Conservation (phyloP, 1,284 basidiomycete species). For the Pseudozyma hubeiensis region DNA sequence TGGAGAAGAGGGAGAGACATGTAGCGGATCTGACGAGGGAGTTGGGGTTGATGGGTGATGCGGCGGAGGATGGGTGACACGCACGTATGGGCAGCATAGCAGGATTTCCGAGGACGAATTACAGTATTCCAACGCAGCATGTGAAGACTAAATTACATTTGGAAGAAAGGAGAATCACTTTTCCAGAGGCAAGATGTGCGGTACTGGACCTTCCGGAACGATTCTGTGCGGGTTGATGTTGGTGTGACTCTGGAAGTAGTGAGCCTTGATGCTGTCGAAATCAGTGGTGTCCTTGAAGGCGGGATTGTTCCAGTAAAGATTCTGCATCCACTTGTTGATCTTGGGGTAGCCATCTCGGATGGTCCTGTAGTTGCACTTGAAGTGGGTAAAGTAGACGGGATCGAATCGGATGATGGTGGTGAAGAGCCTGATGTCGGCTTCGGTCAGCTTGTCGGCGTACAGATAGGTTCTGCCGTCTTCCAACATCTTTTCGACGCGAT, state of each 20-base stretch:
- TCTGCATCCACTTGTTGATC: constrained; percentile 76
- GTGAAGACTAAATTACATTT: no score
- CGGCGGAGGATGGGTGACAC: constrained; percentile 2
- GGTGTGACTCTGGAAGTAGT: constrained; percentile 67
- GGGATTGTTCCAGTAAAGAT: constrained; percentile 88
- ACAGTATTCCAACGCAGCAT: no score
- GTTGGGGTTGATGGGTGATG: constrained; percentile 9
- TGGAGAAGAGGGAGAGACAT: constrained; percentile 75
- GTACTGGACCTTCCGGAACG: constrained; percentile 61
- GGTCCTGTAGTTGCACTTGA: constrained; percentile 83
- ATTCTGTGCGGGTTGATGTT: constrained; percentile 64
- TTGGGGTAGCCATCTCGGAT: constrained; percentile 62
- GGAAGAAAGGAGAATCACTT: constrained; percentile 7
- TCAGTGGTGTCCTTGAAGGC: constrained; percentile 88
- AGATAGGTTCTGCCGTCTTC: constrained; percentile 81
- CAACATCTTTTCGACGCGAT: constrained; percentile 83
- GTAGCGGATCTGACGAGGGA: constrained; percentile 55
- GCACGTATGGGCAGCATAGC: background rate
- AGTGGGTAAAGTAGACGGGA: constrained; percentile 87
- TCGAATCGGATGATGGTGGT: constrained; percentile 86
- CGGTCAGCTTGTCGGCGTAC: constrained; percentile 83
- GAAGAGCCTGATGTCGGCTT: constrained; percentile 87
- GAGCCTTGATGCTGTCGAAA: constrained; percentile 75
- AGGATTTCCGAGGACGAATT: background rate
- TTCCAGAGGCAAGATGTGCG: constrained; percentile 59